A percentile compares a stretch with the other conserved stretches of the same genome.
These are phyloP conservation scores for Trichothecium roseum DNA, from an alignment of 2,329 filamentous ascomycete species.

Conservation along the genomic window DNA sequence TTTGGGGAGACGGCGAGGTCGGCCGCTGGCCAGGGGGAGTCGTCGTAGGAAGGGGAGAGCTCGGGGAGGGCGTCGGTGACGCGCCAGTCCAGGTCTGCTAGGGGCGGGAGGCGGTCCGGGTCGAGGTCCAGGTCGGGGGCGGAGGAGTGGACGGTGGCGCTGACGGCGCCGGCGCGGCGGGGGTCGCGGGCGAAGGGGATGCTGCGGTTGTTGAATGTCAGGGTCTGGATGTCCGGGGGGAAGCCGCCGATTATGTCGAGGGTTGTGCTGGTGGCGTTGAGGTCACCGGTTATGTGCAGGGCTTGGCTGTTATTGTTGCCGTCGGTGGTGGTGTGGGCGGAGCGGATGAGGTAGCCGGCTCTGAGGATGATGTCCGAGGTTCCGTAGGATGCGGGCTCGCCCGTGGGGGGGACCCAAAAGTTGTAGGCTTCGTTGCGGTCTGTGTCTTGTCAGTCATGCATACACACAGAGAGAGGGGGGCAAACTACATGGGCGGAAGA, in stretches of 20 bases:
- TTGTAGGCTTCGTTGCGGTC: constrained; percentile 14
- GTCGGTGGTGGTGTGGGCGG: constrained; percentile 5
- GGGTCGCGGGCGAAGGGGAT: constrained; percentile 9
- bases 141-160: constrained; percentile 8
- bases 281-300: constrained; percentile 11
- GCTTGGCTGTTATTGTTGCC: no score
- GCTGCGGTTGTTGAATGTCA: constrained; percentile 10
- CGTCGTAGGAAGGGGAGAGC: constrained; percentile 10
- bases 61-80: constrained; percentile 13
- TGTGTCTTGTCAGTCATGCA: constrained; percentile 1
- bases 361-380: constrained; percentile 12
- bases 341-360: constrained; percentile 13
- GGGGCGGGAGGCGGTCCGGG: constrained; percentile 5
- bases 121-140: constrained; percentile 9
- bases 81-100: constrained; percentile 17
- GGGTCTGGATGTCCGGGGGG: constrained; percentile 6
- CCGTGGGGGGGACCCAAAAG: constrained; percentile 12
- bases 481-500: no score
- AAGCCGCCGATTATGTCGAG: constrained; percentile 13
- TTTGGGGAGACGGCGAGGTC: constrained; percentile 19
- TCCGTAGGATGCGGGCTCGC: constrained; percentile 6
- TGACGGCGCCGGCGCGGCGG: constrained; percentile 9
- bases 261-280: constrained; percentile 11
- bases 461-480: no score
- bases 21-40: constrained; percentile 34